Conservation (phyloP, 768 basidiomycete genomes). For the Mycena belliarum region DNA sequence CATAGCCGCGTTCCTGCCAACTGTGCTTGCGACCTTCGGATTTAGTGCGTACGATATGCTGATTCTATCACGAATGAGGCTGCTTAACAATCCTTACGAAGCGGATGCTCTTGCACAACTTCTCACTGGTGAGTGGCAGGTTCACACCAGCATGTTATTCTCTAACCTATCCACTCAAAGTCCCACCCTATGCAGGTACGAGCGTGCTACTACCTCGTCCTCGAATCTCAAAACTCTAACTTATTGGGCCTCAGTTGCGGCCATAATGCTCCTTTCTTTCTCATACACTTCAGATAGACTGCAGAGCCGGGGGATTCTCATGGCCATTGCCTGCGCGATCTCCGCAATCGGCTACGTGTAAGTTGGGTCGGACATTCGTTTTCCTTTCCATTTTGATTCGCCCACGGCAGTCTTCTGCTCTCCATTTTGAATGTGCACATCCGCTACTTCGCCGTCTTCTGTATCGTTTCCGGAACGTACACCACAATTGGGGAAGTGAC, state of each 20-base stretch:
- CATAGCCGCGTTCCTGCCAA: constrained; percentile 81
- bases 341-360: constrained; percentile 67
- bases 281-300: constrained; percentile 67
- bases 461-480: constrained; percentile 76
- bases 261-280: constrained; percentile 58
- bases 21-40: constrained; percentile 74
- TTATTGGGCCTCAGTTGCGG: constrained; percentile 41
- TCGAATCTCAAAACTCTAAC: background rate
- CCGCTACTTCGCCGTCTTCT: constrained; percentile 80
- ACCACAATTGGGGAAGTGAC: constrained; percentile 56
- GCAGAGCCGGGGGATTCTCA: constrained; percentile 57
- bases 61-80: background rate
- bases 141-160: background rate
- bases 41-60: constrained; percentile 52
- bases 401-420: constrained; percentile 49
- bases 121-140: constrained; percentile 41
- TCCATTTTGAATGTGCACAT: constrained; percentile 56
- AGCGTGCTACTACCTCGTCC: background rate
- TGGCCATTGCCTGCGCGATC: constrained; percentile 44
- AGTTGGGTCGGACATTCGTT: constrained; percentile 23
- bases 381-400: background rate
- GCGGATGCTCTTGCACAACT: constrained; percentile 69
- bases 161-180: constrained; percentile 24
- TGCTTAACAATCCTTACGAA: constrained; percentile 27
- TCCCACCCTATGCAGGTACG: constrained; percentile 68